Base-by-base conservation (phyloP, 2,329 filamentous ascomycete genomes). In the Curvularia sp. region DNA sequence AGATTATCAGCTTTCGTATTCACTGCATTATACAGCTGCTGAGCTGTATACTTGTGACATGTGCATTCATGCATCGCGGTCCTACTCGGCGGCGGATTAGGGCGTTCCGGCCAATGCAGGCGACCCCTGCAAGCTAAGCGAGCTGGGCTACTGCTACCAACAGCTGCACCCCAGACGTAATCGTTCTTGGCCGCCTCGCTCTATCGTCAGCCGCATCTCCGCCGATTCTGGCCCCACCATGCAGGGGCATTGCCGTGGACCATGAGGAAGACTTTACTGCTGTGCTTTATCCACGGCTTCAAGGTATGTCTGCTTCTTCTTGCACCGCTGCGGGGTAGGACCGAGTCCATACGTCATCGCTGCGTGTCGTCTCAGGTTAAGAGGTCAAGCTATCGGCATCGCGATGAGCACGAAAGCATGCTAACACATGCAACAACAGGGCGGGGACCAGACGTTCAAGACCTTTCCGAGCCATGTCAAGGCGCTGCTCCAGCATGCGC, bases 211-310 rank as follows among this genome's bases (percentile, higher is more conserved):
- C 55, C 30, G 55, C 46, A 49, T 38, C 39, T 53, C 39, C 49
- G 41, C 49, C 50, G 50, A 33, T 46, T 41, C 52, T 57, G 35
- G 58, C 61, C 61, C 62, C 57, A 58, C 63, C 55, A 77, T 77
- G 75, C 68, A 72, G 75, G 73, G 70, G 68, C 67, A 72, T 52
- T 68, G 70, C 64, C 65, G 55, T 61, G 64, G 66, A 85, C 78
- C 59, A 89, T 88, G 85, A 90, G 89, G 82, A 93, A 91, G 80
- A 95, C 90, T 58, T 79, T 96, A 38, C 79, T 96, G 39, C 80
- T 96, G 59, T 91, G 90, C 73, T 95, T 95, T 77, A 91, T 95
- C 61, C 92, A 96, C 77, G 92, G 92, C 74, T 96, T 96, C 85
- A 92, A 95, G 84, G 86, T 88, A 71, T 42, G 69, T 49, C 20